phyloP scores from a whole-genome alignment of 768 basidiomycete species.

The Dioszegia hungarica region DNA sequence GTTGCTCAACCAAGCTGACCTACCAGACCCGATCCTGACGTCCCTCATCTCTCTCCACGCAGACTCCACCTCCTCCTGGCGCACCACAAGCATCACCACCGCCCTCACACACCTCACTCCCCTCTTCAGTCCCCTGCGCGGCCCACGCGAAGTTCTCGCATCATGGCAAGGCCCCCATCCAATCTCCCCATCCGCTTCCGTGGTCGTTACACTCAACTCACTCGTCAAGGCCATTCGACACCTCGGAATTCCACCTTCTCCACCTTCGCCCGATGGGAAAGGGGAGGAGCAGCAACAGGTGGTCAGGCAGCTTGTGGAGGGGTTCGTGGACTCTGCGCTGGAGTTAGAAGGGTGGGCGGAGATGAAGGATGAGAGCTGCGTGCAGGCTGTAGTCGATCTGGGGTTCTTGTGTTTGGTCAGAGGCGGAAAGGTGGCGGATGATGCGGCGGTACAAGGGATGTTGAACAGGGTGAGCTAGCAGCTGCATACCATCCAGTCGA shows the following conservation, averaged over 20 bases:
- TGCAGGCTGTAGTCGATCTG: slow-evolving; percentile 32
- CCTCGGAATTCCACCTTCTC: slow-evolving; percentile 27
- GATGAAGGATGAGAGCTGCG: slow-evolving; percentile 7
- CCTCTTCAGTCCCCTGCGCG: slow-evolving; percentile 19
- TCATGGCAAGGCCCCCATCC: slow-evolving; percentile 38
- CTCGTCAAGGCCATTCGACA: slow-evolving; percentile 19
- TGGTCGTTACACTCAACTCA: slow-evolving; percentile 26
- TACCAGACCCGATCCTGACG: background rate
- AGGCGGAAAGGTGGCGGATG: slow-evolving; percentile 11
- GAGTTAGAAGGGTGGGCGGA: slow-evolving; percentile 27
- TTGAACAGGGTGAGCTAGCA: slow-evolving; percentile 17
- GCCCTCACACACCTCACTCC: slow-evolving; percentile 21
- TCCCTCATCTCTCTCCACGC: slow-evolving; percentile 16
- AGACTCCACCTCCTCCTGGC: slow-evolving; percentile 24
- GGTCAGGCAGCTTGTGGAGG: slow-evolving; percentile 14
- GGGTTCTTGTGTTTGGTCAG: slow-evolving; percentile 25
- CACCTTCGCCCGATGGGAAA: background rate
- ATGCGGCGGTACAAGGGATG: slow-evolving; percentile 10
- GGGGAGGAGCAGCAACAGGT: slow-evolving; percentile 1
- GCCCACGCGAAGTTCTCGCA: slow-evolving; percentile 17
- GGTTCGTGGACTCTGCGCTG: slow-evolving; percentile 18
- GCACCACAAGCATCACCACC: slow-evolving; percentile 10
- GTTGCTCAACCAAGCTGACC: background rate
- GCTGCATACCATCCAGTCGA: background rate
- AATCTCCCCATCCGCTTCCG: slow-evolving; percentile 18